Evolutionary conservation across 176 grass and related monocot species (phyloP).

Genomic region (Tillandsia leiboldiana): DNA sequence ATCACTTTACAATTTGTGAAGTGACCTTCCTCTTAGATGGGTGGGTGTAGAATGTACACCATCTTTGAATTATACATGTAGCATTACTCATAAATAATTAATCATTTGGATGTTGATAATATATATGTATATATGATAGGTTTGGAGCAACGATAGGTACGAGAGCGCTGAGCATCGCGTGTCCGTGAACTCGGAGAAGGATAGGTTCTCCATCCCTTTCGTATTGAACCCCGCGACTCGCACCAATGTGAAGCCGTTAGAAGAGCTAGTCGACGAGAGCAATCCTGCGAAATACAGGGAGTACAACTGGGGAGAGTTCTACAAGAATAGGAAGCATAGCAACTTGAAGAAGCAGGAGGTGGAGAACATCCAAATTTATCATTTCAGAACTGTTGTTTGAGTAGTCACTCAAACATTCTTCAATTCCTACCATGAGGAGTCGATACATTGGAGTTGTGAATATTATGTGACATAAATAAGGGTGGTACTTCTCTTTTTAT

Average conservation of each 20-base stretch:
- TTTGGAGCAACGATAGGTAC: constrained; percentile 93
- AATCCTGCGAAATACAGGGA: constrained; percentile 38
- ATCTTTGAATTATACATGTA: too few species aligned
- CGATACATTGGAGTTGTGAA: too few species aligned
- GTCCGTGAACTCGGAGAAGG: constrained; percentile 38
- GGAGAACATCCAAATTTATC: constrained; percentile 55
- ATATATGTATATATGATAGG: constrained; percentile 12
- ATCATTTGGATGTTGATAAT: too few species aligned
- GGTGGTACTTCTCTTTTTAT: too few species aligned
- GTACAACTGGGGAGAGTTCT: constrained; percentile 56
- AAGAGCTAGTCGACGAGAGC: constrained; percentile 42
- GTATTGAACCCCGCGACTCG: constrained; percentile 52
- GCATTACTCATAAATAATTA: too few species aligned
- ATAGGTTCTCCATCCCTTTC: constrained; percentile 65
- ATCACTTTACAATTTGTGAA: too few species aligned
- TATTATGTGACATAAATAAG: too few species aligned
- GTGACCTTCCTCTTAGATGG: too few species aligned
- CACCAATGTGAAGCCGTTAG: constrained; percentile 38
- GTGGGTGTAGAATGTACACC: too few species aligned
- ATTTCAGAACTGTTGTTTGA: constrained; percentile 46
- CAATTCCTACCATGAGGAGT: too few species aligned
- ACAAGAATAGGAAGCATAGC: constrained; percentile 46
- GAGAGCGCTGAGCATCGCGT: constrained; percentile 74
- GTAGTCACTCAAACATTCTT: too few species aligned
- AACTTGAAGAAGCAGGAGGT: constrained; percentile 62